Percentiles rank a stretch among this genome's conserved stretches.
phyloP scores from a whole-genome alignment of 306 rosid genomes.

The Cicer cuneatum region DNA sequence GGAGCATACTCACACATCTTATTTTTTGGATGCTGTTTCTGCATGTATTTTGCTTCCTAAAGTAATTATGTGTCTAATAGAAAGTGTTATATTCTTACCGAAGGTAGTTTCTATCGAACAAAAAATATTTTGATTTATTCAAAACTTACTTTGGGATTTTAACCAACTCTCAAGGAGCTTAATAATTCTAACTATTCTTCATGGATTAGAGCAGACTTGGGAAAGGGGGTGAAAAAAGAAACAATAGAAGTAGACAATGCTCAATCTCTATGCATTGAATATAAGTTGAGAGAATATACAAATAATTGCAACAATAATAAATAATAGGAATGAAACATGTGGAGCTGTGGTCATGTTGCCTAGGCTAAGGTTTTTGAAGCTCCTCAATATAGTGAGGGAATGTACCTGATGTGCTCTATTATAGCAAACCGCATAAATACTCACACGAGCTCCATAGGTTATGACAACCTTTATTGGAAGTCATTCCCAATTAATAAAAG shows the following conservation, averaged over 20 bases:
- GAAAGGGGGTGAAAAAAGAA: neutral
- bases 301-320: neutral
- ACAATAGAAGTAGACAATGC: neutral
- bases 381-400: conserved; percentile 12
- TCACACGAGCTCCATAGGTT: neutral
- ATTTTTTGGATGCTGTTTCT: neutral
- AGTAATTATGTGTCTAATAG: neutral
- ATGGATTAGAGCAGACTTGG: no score
- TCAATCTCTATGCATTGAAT: neutral
- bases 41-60: neutral
- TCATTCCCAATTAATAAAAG: conserved; percentile 20
- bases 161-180: no score
- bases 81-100: no score
- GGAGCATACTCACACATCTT: neutral
- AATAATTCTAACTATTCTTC: no score
- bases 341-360: neutral
- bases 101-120: no score
- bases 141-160: no score
- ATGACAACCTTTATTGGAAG: conserved; percentile 1
- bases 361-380: neutral
- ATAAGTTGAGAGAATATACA: neutral
- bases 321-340: neutral
- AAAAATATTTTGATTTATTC: no score
- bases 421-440: neutral
- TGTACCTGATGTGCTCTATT: conserved; percentile 28